Conservation (phyloP, 148 eudicot genomes). For the Cornus florida region DNA sequence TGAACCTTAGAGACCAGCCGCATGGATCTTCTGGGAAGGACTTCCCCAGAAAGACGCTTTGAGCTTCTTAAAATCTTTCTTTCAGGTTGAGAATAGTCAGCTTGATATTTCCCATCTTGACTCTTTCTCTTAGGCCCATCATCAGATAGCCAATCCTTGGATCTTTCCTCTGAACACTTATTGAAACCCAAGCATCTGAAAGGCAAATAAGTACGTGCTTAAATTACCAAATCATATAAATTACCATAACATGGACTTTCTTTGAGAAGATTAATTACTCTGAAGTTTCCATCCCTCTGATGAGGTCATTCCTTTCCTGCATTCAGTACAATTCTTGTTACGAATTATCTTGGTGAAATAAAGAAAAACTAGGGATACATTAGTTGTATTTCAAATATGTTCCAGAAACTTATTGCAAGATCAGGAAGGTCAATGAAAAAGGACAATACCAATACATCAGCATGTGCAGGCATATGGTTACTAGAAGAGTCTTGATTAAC, state of each 20-base stretch:
- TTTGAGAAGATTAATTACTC: conserved; percentile 23
- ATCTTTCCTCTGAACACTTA: conserved; percentile 11
- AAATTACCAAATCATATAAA: neutral
- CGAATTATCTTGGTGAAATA: neutral
- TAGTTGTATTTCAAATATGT: neutral
- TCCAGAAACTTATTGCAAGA: neutral
- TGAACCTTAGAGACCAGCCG: conserved; percentile 39
- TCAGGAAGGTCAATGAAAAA: conserved; percentile 2
- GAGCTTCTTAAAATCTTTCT: conserved; percentile 31
- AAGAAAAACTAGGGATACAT: neutral
- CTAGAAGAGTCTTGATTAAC: conserved; percentile 7
- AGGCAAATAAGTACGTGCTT: conserved; percentile 1
- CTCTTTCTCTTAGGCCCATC: conserved; percentile 20
- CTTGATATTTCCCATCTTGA: conserved; percentile 17
- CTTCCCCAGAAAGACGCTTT: conserved; percentile 26
- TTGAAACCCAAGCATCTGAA: conserved; percentile 17
- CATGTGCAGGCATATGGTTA: conserved; percentile 9
- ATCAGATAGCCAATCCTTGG: conserved; percentile 16
- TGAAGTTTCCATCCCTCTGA: conserved; percentile 19
- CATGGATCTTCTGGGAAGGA: conserved; percentile 34
- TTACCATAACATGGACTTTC: neutral
- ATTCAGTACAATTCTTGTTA: conserved; percentile 7
- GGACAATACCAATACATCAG: conserved; percentile 32
- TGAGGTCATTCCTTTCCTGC: conserved; percentile 29
- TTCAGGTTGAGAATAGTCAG: conserved; percentile 16